Base-by-base conservation (phyloP, 352 stramenopile genomes). In the Saprolegnia parasitica region DNA sequence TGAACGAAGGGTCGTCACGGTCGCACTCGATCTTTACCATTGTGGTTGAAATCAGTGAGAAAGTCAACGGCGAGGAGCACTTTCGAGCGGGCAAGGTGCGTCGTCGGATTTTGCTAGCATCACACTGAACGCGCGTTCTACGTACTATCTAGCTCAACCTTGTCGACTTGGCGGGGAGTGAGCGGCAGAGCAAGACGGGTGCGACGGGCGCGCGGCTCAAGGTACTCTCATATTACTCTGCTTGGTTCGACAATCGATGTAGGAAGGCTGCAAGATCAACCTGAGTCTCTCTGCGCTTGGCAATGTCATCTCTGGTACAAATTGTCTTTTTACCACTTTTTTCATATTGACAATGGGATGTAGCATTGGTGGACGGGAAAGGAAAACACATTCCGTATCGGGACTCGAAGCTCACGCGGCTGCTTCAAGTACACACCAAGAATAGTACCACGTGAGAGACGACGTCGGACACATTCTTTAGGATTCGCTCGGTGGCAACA, bases 401-500 rank as follows among this genome's bases (percentile, higher is more conserved):
- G 46, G 93, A 98, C 71, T 96, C 84, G 0, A 97, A 98, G 72
- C 78, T 98, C 9, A 98, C 93, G 50, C 75, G 93, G 16, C 68
- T 98, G 21, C 78, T 98, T 5, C 85, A 91, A 52, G 71, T 74
- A 73, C 20, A 18, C 52, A 73, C 15, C 37, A 9, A 5, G 4
- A 67, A 23, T 24, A 60, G 4, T 56, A 23, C 16, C 57, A 40
- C 11, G 20, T 71, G 60, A 35, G 2, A 35, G 5, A 35, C 5
- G 5, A 35, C 2, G 5, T 35, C 29, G 29, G 42, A 18, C 23
- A 23, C 29, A 58, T 47, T 58, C 6, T 97, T 4, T 81, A 90
- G 71, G 96, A 98, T 72, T 97, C 83, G 13, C 81, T 99, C 0
- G 96, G 97, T 65, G 92, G 91, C 16, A 98, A 98, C 74, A 96